phyloP scores from a whole-genome alignment of 2,329 filamentous ascomycete genomes.

The Talaromyces sp. region DNA sequence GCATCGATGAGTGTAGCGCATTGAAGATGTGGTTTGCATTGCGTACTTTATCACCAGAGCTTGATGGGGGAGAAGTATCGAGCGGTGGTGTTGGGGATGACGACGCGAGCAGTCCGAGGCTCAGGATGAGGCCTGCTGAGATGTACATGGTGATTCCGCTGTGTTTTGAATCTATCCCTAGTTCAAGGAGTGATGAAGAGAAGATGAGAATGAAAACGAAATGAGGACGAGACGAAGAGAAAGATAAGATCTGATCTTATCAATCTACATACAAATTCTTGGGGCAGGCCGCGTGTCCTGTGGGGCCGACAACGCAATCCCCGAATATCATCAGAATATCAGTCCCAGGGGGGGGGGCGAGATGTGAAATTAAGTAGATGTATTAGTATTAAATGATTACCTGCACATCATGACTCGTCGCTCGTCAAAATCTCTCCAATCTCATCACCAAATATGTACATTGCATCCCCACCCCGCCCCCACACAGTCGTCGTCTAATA shows the following conservation, averaged over 20 bases:
- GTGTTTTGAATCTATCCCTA: not conserved
- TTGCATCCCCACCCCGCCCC: no score
- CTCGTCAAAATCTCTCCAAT: not conserved
- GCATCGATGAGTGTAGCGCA: conserved; percentile 65
- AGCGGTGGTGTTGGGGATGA: not conserved
- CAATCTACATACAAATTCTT: not conserved
- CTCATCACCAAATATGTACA: not conserved
- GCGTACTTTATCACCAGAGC: not conserved
- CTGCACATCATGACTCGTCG: not conserved
- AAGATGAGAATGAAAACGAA: not conserved
- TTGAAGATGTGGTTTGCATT: conserved; percentile 70
- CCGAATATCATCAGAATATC: not conserved
- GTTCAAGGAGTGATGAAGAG: not conserved
- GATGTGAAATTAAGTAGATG: not conserved
- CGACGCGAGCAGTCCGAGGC: not conserved
- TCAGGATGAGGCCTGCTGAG: not conserved
- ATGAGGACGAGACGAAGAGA: not conserved
- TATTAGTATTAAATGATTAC: not conserved
- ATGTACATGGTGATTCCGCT: not conserved
- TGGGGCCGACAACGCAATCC: not conserved
- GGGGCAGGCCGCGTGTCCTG: conserved; percentile 6
- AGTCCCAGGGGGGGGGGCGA: not conserved
- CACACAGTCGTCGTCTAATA: not conserved
- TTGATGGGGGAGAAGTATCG: not conserved
- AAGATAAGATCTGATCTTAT: conserved; percentile 1